Evolutionary conservation across 1,284 basidiomycete species (phyloP).

Genomic region (Ceratobasidium sp.): DNA sequence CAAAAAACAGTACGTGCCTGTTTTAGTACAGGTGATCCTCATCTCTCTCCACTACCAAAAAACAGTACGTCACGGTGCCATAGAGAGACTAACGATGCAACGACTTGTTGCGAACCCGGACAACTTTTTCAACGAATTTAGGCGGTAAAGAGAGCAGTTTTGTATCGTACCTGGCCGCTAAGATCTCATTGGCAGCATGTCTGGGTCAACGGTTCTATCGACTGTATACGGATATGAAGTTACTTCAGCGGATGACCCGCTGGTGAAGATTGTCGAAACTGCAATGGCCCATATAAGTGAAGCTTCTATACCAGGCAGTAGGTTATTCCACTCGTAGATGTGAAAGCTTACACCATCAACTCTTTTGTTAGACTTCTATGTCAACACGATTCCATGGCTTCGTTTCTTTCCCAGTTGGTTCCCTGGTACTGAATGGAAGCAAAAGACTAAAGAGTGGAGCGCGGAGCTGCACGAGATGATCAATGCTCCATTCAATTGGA

Average conservation of each 20-base stretch:
- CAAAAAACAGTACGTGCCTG: too few relatives aligned
- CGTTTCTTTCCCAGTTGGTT: too few relatives aligned
- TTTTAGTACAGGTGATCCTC: too few relatives aligned
- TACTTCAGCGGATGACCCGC: constrained; percentile 23
- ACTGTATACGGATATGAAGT: constrained; percentile 34
- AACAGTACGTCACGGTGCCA: too few relatives aligned
- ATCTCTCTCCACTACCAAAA: too few relatives aligned
- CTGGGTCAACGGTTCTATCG: not conserved
- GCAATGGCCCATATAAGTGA: not conserved
- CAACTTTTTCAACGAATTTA: constrained; percentile 11
- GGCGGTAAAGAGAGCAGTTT: constrained; percentile 2
- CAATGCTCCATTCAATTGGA: constrained; percentile 21
- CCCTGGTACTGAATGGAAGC: too few relatives aligned
- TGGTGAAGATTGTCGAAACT: constrained; percentile 14
- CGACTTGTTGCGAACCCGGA: not conserved
- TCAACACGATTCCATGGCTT: too few relatives aligned
- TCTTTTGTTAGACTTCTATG: too few relatives aligned
- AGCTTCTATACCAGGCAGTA: not conserved
- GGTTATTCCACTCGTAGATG: not conserved
- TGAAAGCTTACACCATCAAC: not conserved
- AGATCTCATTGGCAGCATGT: not conserved
- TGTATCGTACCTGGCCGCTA: too few relatives aligned
- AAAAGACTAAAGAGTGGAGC: constrained; percentile 15
- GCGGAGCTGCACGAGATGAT: constrained; percentile 19
- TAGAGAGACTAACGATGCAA: constrained; percentile 11